phyloP scores from a whole-genome alignment of 768 basidiomycete genomes.

The Trametes gibbosa region DNA sequence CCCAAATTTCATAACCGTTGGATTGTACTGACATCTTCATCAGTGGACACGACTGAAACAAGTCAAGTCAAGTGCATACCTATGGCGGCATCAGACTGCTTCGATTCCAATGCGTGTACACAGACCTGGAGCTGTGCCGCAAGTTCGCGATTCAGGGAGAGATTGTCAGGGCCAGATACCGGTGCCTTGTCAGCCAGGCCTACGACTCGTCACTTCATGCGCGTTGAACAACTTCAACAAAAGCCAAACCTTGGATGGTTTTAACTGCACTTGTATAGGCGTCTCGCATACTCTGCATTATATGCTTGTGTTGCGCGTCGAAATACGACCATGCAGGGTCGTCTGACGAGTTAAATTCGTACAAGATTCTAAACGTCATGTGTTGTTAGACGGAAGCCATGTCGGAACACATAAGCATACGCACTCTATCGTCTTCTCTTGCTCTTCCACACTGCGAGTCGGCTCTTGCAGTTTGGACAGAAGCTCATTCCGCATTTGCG shows the following conservation, averaged over 20 bases:
- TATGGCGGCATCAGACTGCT: conserved; percentile 58
- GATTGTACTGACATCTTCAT: conserved; percentile 51
- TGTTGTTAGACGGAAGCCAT: not conserved
- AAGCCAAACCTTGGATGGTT: conserved; percentile 41
- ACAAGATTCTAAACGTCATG: conserved; percentile 58
- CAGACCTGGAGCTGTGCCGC: conserved; percentile 58
- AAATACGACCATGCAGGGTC: conserved; percentile 97
- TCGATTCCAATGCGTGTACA: conserved; percentile 57
- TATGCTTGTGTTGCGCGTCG: conserved; percentile 87
- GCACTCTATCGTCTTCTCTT: conserved; percentile 95
- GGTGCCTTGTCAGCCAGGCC: conserved; percentile 4
- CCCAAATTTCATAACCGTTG: conserved; percentile 78
- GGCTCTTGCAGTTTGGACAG: conserved; percentile 80
- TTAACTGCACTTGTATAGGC: conserved; percentile 53
- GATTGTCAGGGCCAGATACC: not conserved
- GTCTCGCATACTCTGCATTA: conserved; percentile 72
- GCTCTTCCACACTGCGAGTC: conserved; percentile 80
- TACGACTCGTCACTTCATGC: not conserved
- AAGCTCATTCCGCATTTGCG: conserved; percentile 80
- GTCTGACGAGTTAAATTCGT: conserved; percentile 82
- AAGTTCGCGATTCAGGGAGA: conserved; percentile 32
- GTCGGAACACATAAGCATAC: conserved; percentile 25
- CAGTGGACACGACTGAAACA: not conserved
- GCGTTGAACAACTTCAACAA: too few relatives aligned
- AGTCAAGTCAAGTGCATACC: conserved; percentile 39